Conservation (phyloP, 495 filamentous ascomycete species). For the Xylaria grammica region DNA sequence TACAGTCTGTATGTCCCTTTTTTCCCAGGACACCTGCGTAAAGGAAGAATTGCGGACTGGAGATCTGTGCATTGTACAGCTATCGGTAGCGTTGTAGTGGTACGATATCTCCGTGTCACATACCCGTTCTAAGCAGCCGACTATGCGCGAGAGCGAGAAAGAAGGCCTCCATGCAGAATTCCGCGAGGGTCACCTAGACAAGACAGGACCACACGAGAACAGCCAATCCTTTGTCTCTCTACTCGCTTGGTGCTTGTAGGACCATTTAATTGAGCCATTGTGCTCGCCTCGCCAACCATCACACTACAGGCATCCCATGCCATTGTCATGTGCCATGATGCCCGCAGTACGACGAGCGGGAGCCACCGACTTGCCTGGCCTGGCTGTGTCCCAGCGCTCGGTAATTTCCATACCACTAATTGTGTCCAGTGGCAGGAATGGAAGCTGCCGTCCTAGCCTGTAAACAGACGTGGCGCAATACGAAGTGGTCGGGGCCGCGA, state of each 20-base stretch:
- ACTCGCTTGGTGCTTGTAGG: neutral
- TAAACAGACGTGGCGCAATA: neutral
- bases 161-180: neutral
- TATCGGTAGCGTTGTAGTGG: neutral
- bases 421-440: neutral
- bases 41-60: too few relatives aligned
- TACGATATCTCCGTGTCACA: conserved; percentile 7
- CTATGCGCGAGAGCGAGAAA: neutral
- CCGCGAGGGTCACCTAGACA: neutral
- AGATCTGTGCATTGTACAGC: conserved; percentile 2
- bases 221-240: neutral
- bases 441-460: neutral
- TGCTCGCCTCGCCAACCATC: neutral
- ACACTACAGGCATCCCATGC: neutral
- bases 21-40: too few relatives aligned
- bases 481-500: neutral
- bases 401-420: neutral
- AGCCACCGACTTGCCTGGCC: too few relatives aligned
- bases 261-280: neutral
- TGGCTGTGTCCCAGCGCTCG: neutral
- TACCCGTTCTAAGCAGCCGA: neutral
- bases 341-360: neutral
- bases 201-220: neutral
- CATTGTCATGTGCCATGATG: neutral
- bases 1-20: too few relatives aligned